phyloP scores from a whole-genome alignment of 139 green algal genomes.

The Coccomyxa sp. region DNA sequence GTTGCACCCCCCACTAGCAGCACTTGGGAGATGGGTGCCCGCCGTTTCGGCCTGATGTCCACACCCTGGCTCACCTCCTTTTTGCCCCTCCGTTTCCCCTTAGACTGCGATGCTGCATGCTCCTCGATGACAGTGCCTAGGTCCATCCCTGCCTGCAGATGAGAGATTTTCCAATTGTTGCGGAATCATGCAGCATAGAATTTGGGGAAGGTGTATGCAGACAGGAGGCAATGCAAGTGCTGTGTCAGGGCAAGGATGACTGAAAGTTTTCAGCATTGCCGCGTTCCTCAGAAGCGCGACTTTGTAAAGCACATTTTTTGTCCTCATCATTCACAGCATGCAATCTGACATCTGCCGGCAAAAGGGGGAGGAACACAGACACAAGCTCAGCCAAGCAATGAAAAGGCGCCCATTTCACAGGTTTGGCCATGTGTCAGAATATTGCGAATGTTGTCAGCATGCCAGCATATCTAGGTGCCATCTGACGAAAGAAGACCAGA shows the following conservation, averaged over 20 bases:
- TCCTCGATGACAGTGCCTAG: conserved; percentile 48
- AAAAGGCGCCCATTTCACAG: no score
- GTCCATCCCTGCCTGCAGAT: conserved; percentile 58
- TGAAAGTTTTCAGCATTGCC: conserved; percentile 5
- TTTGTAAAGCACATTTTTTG: background rate
- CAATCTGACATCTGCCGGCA: background rate
- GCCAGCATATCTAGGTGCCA: conserved; percentile 1
- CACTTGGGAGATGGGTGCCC: conserved; percentile 60
- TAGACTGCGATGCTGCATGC: background rate
- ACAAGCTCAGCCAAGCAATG: background rate
- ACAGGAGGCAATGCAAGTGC: background rate
- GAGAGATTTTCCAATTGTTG: background rate
- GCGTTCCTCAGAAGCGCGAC: background rate
- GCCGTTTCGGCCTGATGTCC: conserved; percentile 59
- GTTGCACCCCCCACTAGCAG: conserved; percentile 86
- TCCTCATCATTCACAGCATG: background rate
- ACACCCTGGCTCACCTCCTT: background rate
- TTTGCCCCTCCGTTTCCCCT: background rate
- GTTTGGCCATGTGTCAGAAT: conserved; percentile 1
- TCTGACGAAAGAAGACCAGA: conserved; percentile 5
- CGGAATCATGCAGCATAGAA: no score
- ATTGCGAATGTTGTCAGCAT: background rate
- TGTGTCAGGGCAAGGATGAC: conserved; percentile 28
- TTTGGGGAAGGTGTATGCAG: no score
- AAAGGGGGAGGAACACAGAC: background rate